Base-by-base conservation (phyloP, 2,329 filamentous ascomycete species). In the Shiraia bambusicola region DNA sequence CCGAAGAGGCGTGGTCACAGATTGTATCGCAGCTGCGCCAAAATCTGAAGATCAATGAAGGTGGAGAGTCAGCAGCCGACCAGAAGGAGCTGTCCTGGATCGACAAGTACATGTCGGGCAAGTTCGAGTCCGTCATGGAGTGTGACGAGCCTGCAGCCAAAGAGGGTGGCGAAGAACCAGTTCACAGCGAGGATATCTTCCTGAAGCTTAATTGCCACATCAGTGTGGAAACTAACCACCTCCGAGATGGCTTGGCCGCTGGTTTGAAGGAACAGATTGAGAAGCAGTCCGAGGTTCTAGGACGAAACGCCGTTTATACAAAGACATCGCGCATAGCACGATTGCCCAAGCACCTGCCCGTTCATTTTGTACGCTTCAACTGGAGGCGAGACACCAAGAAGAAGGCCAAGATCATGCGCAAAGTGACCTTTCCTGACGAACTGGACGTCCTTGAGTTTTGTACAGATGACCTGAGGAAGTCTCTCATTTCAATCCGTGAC, bases 351-450 rank as follows among this genome's bases (percentile, higher is more conserved):
- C 96, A 98, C 67, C 79, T 98, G 31, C 93, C 93, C 0, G 88
- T 98, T 3, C 93, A 98, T 70, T 95, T 98, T 67, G 88, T 98
- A 42, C 88, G 93, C 52, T 98, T 98, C 74, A 96, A 92, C 75
- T 98, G 93, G 93, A 92, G 95, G 65, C 83, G 86, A 33, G 89
- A 95, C 56, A 90, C 88, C 3, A 86, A 94, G 70, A 97, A 97
- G 76, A 98, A 98, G 78, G 91, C 92, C 54, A 98, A 98, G 79
- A 98, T 98, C 59, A 92, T 98, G 88, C 88, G 91, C 66, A 98
- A 97, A 73, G 93, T 98, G 42, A 92, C 89, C 0, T 98, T 98
- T 66, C 92, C 92, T 6, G 84, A 88, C 36, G 93, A 98, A 70
- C 76, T 98, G 25, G 93, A 98, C 61, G 83, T 88, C 28, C 84